These are phyloP conservation scores for Aureobasidium sp. DNA, from an alignment of 2,329 filamentous ascomycete genomes.

Conservation along the genomic window DNA sequence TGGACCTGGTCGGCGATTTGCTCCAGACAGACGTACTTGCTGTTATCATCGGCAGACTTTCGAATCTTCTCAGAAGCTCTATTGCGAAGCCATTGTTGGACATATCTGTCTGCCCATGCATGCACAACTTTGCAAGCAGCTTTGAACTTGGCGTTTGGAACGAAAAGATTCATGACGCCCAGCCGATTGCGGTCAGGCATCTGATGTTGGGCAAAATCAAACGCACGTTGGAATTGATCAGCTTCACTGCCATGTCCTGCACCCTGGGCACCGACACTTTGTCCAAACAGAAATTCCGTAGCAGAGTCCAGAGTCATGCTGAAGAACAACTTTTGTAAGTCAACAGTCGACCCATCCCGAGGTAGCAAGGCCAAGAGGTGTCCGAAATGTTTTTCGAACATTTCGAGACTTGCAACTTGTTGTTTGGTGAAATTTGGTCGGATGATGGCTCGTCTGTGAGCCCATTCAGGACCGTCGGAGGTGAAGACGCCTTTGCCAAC, in stretches of 20 bases:
- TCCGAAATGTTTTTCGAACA: slow-evolving; percentile 54
- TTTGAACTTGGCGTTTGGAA: slow-evolving; percentile 13
- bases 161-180: slow-evolving; percentile 17
- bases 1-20: slow-evolving; percentile 46
- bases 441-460: slow-evolving; percentile 32
- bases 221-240: slow-evolving; percentile 15
- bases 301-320: slow-evolving; percentile 58
- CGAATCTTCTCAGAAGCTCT: not conserved
- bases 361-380: slow-evolving; percentile 54
- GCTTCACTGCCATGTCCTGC: slow-evolving; percentile 15
- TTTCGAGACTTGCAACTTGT: slow-evolving; percentile 47
- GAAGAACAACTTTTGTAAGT: slow-evolving; percentile 57
- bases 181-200: slow-evolving; percentile 11
- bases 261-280: slow-evolving; percentile 24
- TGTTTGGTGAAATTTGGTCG: slow-evolving; percentile 47
- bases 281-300: slow-evolving; percentile 59
- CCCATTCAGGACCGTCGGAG: slow-evolving; percentile 31
- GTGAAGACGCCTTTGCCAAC: slow-evolving; percentile 36
- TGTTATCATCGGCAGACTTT: slow-evolving; percentile 13
- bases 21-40: slow-evolving; percentile 51
- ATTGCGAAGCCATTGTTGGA: slow-evolving; percentile 19
- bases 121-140: slow-evolving; percentile 14
- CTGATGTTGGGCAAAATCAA: slow-evolving; percentile 14
- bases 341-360: slow-evolving; percentile 45
- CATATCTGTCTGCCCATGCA: slow-evolving; percentile 17